These are phyloP conservation scores for Ceratocystiopsis brevicomis DNA, from an alignment of 2,329 filamentous ascomycete genomes.

Conservation along the genomic window DNA sequence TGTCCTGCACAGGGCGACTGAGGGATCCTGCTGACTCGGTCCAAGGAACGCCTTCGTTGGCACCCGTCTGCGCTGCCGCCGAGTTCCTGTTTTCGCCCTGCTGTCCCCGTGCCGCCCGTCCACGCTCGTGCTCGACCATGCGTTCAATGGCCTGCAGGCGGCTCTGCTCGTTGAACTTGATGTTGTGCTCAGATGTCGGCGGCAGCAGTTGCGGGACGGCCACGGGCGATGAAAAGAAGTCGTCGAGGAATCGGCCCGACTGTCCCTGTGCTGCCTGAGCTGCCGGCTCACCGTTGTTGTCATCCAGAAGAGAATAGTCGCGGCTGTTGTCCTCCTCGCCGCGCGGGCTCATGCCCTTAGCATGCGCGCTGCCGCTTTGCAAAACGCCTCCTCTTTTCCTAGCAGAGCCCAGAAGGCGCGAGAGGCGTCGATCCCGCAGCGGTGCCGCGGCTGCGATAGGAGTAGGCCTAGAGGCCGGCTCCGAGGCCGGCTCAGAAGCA, in stretches of 20 bases:
- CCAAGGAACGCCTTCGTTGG: neutral
- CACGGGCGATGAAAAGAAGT: conserved; percentile 39
- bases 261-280: neutral
- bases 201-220: conserved; percentile 16
- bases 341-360: too few relatives aligned
- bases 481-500: neutral
- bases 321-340: conserved; percentile 15
- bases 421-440: neutral
- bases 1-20: too few relatives aligned
- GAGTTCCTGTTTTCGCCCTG: too few relatives aligned
- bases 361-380: too few relatives aligned
- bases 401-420: neutral
- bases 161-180: conserved; percentile 6
- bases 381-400: too few relatives aligned
- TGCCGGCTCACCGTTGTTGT: neutral
- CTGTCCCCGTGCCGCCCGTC: neutral
- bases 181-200: conserved; percentile 6
- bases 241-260: conserved; percentile 4
- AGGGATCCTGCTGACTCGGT: neutral
- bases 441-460: neutral
- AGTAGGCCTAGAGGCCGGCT: too few relatives aligned
- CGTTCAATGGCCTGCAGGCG: conserved; percentile 3
- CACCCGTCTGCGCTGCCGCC: neutral
- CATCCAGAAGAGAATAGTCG: conserved; percentile 27
- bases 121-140: conserved; percentile 2